Base-by-base conservation (phyloP, 139 green algal species). In the Yamagishiella unicocca region DNA sequence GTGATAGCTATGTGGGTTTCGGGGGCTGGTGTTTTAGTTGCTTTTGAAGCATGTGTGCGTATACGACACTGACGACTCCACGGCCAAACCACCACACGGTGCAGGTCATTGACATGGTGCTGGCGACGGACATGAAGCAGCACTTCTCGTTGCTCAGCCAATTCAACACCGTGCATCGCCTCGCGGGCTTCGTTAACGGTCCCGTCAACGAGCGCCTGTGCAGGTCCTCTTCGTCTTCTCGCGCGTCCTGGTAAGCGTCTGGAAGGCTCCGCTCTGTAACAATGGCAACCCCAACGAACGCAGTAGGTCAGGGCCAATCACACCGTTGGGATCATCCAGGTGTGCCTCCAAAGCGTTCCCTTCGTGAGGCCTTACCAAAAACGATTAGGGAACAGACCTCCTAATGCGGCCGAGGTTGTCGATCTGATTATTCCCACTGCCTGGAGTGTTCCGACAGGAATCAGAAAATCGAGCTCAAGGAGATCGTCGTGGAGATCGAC, bases 121-220 rank as follows among this genome's bases (percentile, higher is more conserved):
- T 89, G 64, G 86, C 46, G 40, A 87, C 86, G 22, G 86, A 90
- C 79, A 90, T 90, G 86, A 90, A 90, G 86, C 86, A 90, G 86
- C 86, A 90, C 86, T 90, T 90, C 27, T 25, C 86, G 5, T 29
- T 81, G 2, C 66, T 84, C 46, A 40, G 31, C 31, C 91, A 93
- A 62, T 93, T 93, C 88, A 90, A 90, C 42, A 92, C 90, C 14
- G 71, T 91, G 37, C 90, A 93, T 76, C 89, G 90, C 46, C 83
- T 91, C 6, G 35, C 62, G 42, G 42, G 29, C 46, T 35, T 40
- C 31, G 4, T 31, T 29, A 7, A 27, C 67, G 37, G 35, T 35
- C 19, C 19, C 58, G 50, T 17, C 14, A 17, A 25, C 17, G 50
- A 58, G 14, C 12, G 17, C 50, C 50, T 17, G 14, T 58, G 50